phyloP scores from a whole-genome alignment of 768 basidiomycete genomes.

The Galerina sulciceps region DNA sequence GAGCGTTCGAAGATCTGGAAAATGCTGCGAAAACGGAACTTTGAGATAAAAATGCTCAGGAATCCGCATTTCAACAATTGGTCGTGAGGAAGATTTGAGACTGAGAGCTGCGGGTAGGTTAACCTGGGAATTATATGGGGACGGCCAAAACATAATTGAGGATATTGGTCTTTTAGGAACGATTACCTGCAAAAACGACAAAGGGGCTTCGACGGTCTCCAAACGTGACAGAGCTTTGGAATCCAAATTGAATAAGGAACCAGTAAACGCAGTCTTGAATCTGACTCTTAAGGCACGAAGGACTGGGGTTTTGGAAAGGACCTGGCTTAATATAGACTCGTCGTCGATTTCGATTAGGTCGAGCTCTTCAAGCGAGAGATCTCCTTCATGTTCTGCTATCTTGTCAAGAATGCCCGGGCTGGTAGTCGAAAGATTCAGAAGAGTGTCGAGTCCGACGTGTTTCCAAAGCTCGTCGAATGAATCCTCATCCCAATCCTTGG shows the following conservation, averaged over 20 bases:
- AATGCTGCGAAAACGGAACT: slow-evolving; percentile 4
- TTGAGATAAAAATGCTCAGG: not conserved
- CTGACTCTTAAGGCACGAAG: not conserved
- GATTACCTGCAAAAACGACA: not conserved
- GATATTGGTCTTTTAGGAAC: not conserved
- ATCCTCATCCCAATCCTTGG: no score
- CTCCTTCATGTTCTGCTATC: not conserved
- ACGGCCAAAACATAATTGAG: not conserved
- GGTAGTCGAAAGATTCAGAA: not conserved
- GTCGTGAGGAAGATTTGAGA: not conserved
- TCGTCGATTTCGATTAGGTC: not conserved
- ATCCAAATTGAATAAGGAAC: not conserved
- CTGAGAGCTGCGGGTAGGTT: not conserved
- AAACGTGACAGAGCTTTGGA: not conserved
- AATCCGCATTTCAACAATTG: not conserved
- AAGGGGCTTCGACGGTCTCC: not conserved
- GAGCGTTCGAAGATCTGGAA: slow-evolving; percentile 3
- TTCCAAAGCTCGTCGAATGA: not conserved
- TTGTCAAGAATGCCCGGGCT: not conserved
- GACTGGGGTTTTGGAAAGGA: not conserved
- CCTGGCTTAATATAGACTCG: not conserved
- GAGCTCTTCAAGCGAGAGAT: not conserved
- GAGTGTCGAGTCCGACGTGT: not conserved
- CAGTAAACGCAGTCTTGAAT: not conserved
- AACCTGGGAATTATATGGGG: not conserved